phyloP scores from a whole-genome alignment of 2,329 filamentous ascomycete species.

The Knufia fluminis region DNA sequence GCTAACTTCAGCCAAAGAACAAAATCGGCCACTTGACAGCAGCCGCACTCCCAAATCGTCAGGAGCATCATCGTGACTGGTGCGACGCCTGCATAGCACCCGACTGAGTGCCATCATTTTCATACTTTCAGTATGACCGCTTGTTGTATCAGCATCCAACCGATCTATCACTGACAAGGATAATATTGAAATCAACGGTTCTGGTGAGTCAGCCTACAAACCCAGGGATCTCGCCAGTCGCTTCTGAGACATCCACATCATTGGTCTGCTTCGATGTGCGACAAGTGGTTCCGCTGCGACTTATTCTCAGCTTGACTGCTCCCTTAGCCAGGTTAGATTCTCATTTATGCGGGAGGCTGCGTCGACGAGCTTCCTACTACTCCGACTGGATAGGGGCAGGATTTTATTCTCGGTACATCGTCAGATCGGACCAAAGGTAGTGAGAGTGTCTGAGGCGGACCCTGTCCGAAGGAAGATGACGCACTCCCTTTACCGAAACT shows the following conservation, averaged over 20 bases:
- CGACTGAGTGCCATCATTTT: not conserved
- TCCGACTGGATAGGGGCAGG: not conserved
- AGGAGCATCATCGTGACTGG: not conserved
- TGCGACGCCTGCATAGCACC: not conserved
- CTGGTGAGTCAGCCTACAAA: not conserved
- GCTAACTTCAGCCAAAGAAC: not conserved
- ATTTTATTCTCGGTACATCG: not conserved
- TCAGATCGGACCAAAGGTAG: not conserved
- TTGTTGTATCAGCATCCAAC: too few species aligned
- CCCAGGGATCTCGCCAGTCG: too few species aligned
- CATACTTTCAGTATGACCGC: not conserved
- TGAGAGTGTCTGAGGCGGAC: not conserved
- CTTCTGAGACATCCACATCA: not conserved
- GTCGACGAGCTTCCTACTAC: not conserved
- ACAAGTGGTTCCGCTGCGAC: not conserved
- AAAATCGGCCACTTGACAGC: not conserved
- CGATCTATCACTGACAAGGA: not conserved
- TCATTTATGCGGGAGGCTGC: too few species aligned
- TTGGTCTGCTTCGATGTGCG: not conserved
- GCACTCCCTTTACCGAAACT: not conserved
- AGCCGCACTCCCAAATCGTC: conserved; percentile 2
- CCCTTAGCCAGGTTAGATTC: not conserved
- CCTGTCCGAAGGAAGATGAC: conserved; percentile 2
- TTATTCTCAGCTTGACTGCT: not conserved
- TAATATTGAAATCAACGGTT: not conserved